A percentile compares a stretch with the other conserved stretches of the same genome.
Evolutionary conservation across 208 protist genomes (phyloP).

Genomic region (Strigomonas galati): DNA sequence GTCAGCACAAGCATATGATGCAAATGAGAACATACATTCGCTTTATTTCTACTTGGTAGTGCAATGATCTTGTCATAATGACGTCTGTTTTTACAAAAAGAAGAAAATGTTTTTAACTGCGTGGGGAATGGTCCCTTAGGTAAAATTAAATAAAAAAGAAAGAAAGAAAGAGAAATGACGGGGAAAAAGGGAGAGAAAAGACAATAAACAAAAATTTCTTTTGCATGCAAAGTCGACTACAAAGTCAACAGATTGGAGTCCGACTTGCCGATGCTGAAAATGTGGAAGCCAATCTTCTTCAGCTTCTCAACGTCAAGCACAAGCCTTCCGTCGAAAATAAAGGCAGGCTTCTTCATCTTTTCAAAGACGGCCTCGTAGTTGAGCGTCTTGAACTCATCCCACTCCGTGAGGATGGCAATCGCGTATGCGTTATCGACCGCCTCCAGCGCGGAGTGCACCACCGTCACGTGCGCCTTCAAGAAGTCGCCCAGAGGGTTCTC

Average conservation of each 20-base stretch:
- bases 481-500: constrained; percentile 6
- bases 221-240: too few relatives aligned
- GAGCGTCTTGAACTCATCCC: constrained; percentile 94
- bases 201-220: too few relatives aligned
- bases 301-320: constrained; percentile 75
- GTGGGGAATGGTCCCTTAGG: too few relatives aligned
- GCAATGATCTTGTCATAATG: too few relatives aligned
- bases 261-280: constrained; percentile 75
- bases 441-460: constrained; percentile 55
- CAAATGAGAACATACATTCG: too few relatives aligned
- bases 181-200: too few relatives aligned
- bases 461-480: constrained; percentile 25
- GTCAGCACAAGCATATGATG: too few relatives aligned
- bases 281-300: constrained; percentile 86
- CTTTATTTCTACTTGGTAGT: too few relatives aligned
- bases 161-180: too few relatives aligned
- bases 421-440: constrained; percentile 80
- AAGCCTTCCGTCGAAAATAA: constrained; percentile 95
- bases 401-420: constrained; percentile 96
- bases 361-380: constrained; percentile 88
- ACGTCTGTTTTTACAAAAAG: too few relatives aligned
- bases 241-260: constrained; percentile 76
- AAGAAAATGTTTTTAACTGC: too few relatives aligned
- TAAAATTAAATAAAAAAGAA: too few relatives aligned
- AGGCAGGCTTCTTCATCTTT: constrained; percentile 93